Conservation (phyloP, 2,329 filamentous ascomycete species). For the Fusarium tricinctum region DNA sequence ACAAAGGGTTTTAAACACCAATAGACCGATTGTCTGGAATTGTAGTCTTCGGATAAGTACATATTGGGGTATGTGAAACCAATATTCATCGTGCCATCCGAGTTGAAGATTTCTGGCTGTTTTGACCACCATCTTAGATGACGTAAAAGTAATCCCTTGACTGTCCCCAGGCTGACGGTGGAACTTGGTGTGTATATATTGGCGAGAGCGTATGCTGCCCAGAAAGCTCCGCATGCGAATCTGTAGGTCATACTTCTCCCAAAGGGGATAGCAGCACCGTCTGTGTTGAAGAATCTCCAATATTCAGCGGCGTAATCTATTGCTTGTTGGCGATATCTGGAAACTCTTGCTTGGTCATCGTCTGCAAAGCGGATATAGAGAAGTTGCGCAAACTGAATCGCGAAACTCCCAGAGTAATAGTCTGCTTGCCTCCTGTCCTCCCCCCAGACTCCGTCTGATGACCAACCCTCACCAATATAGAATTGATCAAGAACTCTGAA, state of each 20-base stretch:
- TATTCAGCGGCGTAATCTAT: constrained; percentile 53
- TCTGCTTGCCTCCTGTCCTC: constrained; percentile 54
- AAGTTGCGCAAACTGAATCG: constrained; percentile 6
- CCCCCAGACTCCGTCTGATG: constrained; percentile 60
- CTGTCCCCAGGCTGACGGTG: constrained; percentile 59
- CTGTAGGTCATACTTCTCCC: constrained; percentile 65
- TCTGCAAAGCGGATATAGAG: background rate
- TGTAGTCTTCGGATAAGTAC: constrained; percentile 66
- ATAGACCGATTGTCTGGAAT: constrained; percentile 68
- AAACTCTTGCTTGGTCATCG: constrained; percentile 4
- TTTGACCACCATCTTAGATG: constrained; percentile 65
- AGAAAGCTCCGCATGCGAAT: constrained; percentile 66
- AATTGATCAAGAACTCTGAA: constrained; percentile 61
- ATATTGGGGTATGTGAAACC: constrained; percentile 58
- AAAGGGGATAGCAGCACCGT: constrained; percentile 66
- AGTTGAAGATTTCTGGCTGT: constrained; percentile 60
- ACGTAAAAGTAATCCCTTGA: constrained; percentile 64
- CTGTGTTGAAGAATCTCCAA: constrained; percentile 63
- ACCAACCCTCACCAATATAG: constrained; percentile 62
- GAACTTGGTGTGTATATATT: constrained; percentile 56
- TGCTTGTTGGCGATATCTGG: constrained; percentile 47
- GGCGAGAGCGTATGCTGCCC: constrained; percentile 60
- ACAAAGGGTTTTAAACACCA: constrained; percentile 67
- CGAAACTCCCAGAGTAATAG: constrained; percentile 13
- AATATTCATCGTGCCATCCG: constrained; percentile 65